Conservation (phyloP, 371 early-diverging fungal genomes). For the Mortierella sp. region DNA sequence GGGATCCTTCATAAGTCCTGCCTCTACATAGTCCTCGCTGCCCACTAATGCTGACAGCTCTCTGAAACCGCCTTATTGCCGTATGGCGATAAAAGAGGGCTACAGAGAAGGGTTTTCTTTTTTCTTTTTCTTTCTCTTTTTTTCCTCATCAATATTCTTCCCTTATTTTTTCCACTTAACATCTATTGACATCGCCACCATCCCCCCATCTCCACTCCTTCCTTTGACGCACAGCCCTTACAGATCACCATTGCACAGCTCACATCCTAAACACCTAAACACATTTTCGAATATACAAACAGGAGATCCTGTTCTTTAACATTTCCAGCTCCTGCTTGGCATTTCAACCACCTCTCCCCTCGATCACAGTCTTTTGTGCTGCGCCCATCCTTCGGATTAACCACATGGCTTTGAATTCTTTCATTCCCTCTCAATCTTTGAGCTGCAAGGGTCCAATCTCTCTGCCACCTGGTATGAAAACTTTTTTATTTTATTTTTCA, state of each 20-base stretch:
- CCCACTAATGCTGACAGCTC: neutral
- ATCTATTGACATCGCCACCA: neutral
- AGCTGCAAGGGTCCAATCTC: conserved; percentile 7
- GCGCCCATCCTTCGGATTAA: conserved; percentile 10
- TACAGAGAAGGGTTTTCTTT: neutral
- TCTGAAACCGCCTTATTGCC: conserved; percentile 7
- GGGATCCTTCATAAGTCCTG: neutral
- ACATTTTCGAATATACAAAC: neutral
- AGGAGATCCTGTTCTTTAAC: neutral
- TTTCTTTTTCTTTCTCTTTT: conserved; percentile 1
- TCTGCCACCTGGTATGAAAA: conserved; percentile 32
- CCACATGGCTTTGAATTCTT: conserved; percentile 14
- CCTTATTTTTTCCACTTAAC: neutral
- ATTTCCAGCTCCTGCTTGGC: neutral
- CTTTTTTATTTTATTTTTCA: neutral
- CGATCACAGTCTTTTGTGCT: neutral
- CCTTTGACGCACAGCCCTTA: neutral
- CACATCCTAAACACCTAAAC: neutral
- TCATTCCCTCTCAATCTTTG: neutral
- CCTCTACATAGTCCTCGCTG: neutral
- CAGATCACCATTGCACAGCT: neutral
- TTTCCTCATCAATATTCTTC: neutral
- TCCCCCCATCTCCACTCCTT: neutral
- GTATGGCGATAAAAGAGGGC: neutral
- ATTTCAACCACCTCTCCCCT: neutral